Evolutionary conservation across 345 rosid genomes (phyloP), one percentile per base, ranked within the genome.

Genomic region (Brassica napus): DNA sequence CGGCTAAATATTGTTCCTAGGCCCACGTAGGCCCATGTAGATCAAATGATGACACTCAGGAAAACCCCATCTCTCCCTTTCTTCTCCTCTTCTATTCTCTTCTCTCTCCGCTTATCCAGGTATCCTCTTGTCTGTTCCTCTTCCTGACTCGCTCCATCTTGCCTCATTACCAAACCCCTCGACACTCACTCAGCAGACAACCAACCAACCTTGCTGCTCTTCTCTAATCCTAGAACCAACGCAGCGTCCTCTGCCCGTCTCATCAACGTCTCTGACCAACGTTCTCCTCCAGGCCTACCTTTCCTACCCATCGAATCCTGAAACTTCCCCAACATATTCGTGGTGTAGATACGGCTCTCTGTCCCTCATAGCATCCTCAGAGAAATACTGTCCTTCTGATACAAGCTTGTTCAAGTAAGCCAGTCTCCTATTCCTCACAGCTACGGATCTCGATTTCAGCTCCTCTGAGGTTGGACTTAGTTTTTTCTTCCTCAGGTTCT

Each of bases 281-380:
- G 82, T 80, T 93, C n/a, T n/a, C n/a, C 98, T 60, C 99, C 98
- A 0, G 96, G 98, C 82, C 93, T 84, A 3, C 97, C 98, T 98
- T 85, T 78, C 84, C 97, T 86, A 10, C 88, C 90, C 81, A 78
- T 84, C 67, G 74, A 82, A 83, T 92, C 98, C 91, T 92, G 96
- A 84, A 91, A 95, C 84, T 88, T 95, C n/a, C n/a, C 99, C 99
- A 2, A 95, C 87, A 75, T 90, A 91, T 85, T 95, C 98, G 24
- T 95, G 97, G 77, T 95, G 98, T 80, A 93, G 83, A 85, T 95
- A 92, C 4, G 98, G 99, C 79, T 93, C 94, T 74, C 98, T 87
- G 78, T 87, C 98, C 88, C 99, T 88, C 99, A 95, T 95, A 4
- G 93, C 90, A 66, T 95, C 99, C 85, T 95, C 99, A 0, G 98